Evolutionary conservation across 2,329 filamentous ascomycete species (phyloP), one percentile per base, ranked within the genome.

Genomic region (Helicocarpus griseus): DNA sequence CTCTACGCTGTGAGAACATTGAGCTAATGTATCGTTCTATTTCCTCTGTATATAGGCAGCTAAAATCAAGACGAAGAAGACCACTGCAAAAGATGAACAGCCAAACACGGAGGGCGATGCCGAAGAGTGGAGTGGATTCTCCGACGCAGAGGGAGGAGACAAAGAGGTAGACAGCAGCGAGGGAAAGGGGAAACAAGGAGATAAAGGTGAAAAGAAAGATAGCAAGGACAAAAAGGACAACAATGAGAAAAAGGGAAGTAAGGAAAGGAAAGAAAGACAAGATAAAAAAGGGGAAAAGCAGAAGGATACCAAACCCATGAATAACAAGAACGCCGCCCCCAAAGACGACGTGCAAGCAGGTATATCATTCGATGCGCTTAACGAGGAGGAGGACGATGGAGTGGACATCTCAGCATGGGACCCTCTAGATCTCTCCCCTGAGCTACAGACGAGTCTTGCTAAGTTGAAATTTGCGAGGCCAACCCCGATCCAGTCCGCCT

Each of bases 391-490:
- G 60, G 68, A 82, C 11, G 76, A 81, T 50, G 83, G 81, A 29
- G 84, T 93, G 63, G 71, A 73, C 53, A 77, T 94, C 49, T 87
- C 87, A 13, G 84, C 80, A 26, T 98, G 93, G 93, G 76, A 80
- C 52, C 71, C 78, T 6, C 70, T 98, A 33, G 79, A 83, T 4
- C 74, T 98, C 2, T 91, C 87, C 1, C 75, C 85, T 0, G 76
- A 80, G 48, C 79, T 87, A 0, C 72, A 95, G 17, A 81, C 83
- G 1, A 81, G 88, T 14, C 73, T 98, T 29, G 84, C 88, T 2
- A 86, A 83, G 58, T 74, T 97, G 55, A 86, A 85, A 53, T 97
- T 97, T 65, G 65, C 78, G 4, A 83, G 81, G 53, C 93, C 93
- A 0, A 96, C 90, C 0, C 70, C 79, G 0, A 95, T 98, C 53